Base-by-base conservation (phyloP, 192 early-diverging fungal genomes). In the Dispira parvispora region DNA sequence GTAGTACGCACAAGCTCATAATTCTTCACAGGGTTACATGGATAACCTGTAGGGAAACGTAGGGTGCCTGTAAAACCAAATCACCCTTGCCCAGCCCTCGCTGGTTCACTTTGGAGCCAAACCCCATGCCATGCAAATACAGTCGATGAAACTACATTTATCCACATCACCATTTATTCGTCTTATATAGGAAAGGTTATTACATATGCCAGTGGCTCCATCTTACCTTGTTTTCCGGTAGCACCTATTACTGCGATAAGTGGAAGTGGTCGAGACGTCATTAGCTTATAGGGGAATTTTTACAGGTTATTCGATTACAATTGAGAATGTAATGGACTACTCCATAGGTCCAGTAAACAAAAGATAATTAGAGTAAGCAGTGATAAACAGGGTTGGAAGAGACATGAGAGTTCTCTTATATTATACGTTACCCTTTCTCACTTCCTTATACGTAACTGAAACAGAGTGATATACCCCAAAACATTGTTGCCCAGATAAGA, bases 201-300 rank as follows among this genome's bases (percentile, higher is more conserved):
- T 50, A 20, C 49, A 38, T 1, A 20, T 18, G 49, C 49, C 49
- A 1, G 4, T 50, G 16, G 4, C 23, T 50, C 23, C 4, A 50
- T 3, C 21, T 55, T 55, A 55, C 53, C 64, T 47, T 64, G 64
- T 44, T 43, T 46, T 12, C 64, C 64, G 44, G 64, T 57, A 21
- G 64, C 64, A 25, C 64, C 64, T 14, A 64, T 52, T n/a, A 64
- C 55, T 27, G 54, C 64, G 16, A 64, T 54, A 56, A 45, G 32
- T 38, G 32, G 32, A 38, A 38, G 32, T 38, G 32, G 32, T 38
- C 1, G 32, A 6, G 32, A 38, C 32, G 32, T 6, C 32, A 38
- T 38, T 38, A 38, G 32, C 6, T 38, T 38, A 38, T 6, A 38
- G 6, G 32, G 1, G 32, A 38, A 38, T 38, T 38, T 38, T 38